Percentiles rank a stretch among this genome's conserved stretches.
Evolutionary conservation across 2,329 filamentous ascomycete genomes (phyloP).

Genomic region (Chaetomium strumarium): DNA sequence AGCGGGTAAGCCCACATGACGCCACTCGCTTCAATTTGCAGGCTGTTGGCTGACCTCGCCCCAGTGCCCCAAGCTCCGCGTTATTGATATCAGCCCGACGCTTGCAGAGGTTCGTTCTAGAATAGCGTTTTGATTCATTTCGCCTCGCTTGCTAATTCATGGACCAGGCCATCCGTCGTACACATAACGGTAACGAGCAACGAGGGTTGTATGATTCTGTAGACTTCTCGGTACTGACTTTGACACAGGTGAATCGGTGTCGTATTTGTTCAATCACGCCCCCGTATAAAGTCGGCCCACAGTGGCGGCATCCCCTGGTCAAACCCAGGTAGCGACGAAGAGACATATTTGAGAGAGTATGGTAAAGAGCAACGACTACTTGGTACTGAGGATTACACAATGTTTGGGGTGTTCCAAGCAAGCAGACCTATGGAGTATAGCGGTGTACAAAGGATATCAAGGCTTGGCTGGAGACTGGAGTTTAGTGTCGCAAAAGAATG

Average conservation of each 20-base stretch:
- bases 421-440: background rate
- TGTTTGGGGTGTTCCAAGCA: background rate
- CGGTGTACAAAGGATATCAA: background rate
- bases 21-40: background rate
- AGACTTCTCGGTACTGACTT: constrained; percentile 5
- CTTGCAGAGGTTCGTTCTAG: constrained; percentile 49
- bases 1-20: constrained; percentile 37
- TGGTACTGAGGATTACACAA: constrained; percentile 3
- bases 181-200: constrained; percentile 34
- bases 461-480: background rate
- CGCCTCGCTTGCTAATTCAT: constrained; percentile 3
- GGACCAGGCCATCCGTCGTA: constrained; percentile 56
- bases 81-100: constrained; percentile 87
- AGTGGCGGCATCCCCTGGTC: background rate
- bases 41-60: constrained; percentile 5
- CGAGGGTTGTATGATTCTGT: background rate
- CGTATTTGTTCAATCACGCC: constrained; percentile 63
- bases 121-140: too few species aligned
- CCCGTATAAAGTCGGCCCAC: constrained; percentile 37
- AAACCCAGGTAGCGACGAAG: background rate
- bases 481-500: background rate
- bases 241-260: constrained; percentile 56
- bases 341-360: background rate
- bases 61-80: constrained; percentile 65
- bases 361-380: too few species aligned